Evolutionary conservation across 371 early-diverging fungal genomes (phyloP).

Genomic region (Mortierella sp.): DNA sequence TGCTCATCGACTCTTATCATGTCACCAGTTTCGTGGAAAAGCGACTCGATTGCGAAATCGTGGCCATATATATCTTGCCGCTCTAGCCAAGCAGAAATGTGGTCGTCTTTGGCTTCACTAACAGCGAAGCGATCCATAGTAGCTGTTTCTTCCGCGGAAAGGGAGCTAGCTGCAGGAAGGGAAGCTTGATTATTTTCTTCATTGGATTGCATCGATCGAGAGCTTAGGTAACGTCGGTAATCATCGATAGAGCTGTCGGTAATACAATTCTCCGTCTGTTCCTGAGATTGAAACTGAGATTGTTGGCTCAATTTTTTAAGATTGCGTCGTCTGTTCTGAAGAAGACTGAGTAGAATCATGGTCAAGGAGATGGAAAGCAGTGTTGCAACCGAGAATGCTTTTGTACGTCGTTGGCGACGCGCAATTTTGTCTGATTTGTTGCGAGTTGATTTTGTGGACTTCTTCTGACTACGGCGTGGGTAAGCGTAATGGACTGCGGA

Average conservation of each 20-base stretch:
- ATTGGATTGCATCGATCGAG: background rate
- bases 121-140: background rate
- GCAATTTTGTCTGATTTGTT: slow-evolving; percentile 10
- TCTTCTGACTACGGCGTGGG: background rate
- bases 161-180: background rate
- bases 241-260: background rate
- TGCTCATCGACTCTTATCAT: slow-evolving; percentile 4
- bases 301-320: slow-evolving; percentile 18
- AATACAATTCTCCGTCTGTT: background rate
- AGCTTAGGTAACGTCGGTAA: background rate
- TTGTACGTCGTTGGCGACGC: slow-evolving; percentile 3
- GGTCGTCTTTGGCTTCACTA: slow-evolving; percentile 11
- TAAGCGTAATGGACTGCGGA: slow-evolving; percentile 1
- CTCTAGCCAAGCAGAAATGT: slow-evolving; percentile 27
- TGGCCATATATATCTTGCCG: slow-evolving; percentile 7
- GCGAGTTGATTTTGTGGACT: background rate
- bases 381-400: slow-evolving; percentile 26
- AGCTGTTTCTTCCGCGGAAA: background rate
- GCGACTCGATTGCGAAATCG: background rate
- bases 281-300: background rate
- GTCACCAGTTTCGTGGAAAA: background rate
- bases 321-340: slow-evolving; percentile 29
- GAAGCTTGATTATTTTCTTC: background rate
- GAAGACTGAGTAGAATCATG: slow-evolving; percentile 37
- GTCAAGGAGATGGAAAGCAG: slow-evolving; percentile 46